Base-by-base conservation (phyloP, 2,329 filamentous ascomycete genomes). In the Aciculosporium take region DNA sequence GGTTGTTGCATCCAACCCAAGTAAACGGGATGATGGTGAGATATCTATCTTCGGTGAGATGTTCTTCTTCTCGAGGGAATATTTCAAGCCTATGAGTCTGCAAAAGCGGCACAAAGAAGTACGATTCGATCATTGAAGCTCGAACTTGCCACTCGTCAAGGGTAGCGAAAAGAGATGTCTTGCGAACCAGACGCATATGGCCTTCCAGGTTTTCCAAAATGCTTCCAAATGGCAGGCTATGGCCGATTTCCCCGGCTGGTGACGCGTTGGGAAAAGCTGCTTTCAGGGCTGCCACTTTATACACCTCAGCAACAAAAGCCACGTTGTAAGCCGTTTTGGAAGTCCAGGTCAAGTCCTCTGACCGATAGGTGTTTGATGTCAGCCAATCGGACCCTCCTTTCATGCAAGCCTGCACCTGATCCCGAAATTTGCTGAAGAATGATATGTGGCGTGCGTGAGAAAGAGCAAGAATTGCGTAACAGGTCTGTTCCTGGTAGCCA, bases 241-340 rank as follows among this genome's bases (percentile, higher is more conserved):
- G 27, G 30, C 35, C 36, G 9, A 37, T 23, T 9, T 13, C 7
- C 6, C 20, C 13, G 3, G 12, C 3, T 24, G 20, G 5, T 18
- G 20, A 24, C 15, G 18, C 17, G 2, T 5, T 23, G 18, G 12
- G 21, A 35, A 12, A 3, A 7, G 20, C 32, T 23, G 32, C 35
- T 7, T 46, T 37, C 10, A 47, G 37, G 17, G 47, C 47, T 18
- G 48, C 46, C 12, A 48, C 42, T 8, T 35, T 9, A 31, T 49
- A 49, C 10, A 41, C 25, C 28, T 49, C 36, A 18, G 44, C 15
- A 10, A 49, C 33, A 12, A 44, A 29, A 13, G 31, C 30, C 3
- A 41, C 42, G 5, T 23, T 33, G 27, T 49, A 50, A 27, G 36
- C 48, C 10, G 46, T 42, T 33, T 50, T 50, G 35, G 45, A 45